Evolutionary conservation across 1,284 basidiomycete species (phyloP).

Genomic region (Cronartium ribicola): DNA sequence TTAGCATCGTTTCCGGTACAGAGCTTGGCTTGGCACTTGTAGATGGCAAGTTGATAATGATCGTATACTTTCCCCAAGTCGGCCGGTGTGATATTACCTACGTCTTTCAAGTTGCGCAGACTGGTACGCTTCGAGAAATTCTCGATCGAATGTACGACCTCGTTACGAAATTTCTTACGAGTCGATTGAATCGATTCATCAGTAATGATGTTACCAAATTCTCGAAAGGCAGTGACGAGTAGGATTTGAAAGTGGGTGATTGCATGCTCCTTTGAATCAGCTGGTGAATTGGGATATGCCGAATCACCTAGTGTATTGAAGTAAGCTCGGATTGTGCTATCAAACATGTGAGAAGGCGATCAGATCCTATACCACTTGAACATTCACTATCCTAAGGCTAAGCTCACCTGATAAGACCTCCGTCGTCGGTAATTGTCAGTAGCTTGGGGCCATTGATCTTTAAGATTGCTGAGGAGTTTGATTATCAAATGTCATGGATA

Average conservation of each 20-base stretch:
- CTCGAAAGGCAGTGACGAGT: constrained; percentile 82
- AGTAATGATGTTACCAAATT: constrained; percentile 85
- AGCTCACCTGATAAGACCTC: constrained; percentile 83
- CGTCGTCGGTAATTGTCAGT: constrained; percentile 93
- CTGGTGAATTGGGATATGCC: constrained; percentile 75
- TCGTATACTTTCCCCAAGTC: constrained; percentile 87
- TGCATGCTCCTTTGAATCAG: constrained; percentile 81
- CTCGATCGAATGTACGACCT: constrained; percentile 91
- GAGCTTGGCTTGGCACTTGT: constrained; percentile 45
- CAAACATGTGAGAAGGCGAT: not conserved
- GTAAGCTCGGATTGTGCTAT: constrained; percentile 84
- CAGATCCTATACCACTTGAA: not conserved
- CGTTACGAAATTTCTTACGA: constrained; percentile 76
- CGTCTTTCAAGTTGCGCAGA: constrained; percentile 75
- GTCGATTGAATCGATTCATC: constrained; percentile 90
- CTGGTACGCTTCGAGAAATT: constrained; percentile 92
- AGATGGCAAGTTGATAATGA: constrained; percentile 57
- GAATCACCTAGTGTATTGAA: constrained; percentile 90
- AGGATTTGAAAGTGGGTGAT: constrained; percentile 98
- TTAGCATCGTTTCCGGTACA: constrained; percentile 26
- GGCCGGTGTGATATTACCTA: constrained; percentile 80
- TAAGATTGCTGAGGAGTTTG: constrained; percentile 67
- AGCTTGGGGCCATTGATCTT: constrained; percentile 97
- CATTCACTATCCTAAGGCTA: not conserved
- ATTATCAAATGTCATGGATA: not conserved